Conservation (phyloP, 2,329 filamentous ascomycete genomes). For the Penicillium sp. region DNA sequence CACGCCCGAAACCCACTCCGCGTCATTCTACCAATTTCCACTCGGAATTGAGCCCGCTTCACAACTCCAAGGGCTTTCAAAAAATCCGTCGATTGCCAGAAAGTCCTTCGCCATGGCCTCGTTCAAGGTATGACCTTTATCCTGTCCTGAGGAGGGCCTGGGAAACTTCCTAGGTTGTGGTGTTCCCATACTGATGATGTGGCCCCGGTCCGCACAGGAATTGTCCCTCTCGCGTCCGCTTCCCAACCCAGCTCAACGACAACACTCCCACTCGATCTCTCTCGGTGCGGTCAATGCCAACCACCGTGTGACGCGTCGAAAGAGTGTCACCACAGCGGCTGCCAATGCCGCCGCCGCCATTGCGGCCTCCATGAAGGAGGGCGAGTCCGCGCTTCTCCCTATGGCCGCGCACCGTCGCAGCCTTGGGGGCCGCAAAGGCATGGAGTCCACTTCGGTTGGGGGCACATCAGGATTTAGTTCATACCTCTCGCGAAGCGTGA, state of each 20-base stretch:
- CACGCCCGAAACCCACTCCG: conserved; percentile 5
- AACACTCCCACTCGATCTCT: conserved; percentile 79
- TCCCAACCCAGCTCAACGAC: conserved; percentile 68
- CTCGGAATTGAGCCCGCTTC: conserved; percentile 21
- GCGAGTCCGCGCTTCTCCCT: conserved; percentile 60
- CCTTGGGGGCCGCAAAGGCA: conserved; percentile 48
- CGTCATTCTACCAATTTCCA: conserved; percentile 18
- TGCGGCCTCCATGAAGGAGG: conserved; percentile 69
- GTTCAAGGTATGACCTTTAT: conserved; percentile 35
- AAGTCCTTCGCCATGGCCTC: conserved; percentile 40
- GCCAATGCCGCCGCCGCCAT: conserved; percentile 69
- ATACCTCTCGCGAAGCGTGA: conserved; percentile 43
- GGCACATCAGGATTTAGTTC: conserved; percentile 41
- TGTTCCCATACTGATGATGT: conserved; percentile 24
- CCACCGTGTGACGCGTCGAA: conserved; percentile 86
- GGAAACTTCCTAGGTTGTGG: not conserved
- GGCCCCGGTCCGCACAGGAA: conserved; percentile 30
- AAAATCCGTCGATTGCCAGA: conserved; percentile 28
- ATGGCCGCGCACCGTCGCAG: conserved; percentile 59
- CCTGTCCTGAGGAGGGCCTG: not conserved
- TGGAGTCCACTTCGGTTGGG: conserved; percentile 63
- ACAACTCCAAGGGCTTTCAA: conserved; percentile 25
- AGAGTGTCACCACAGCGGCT: conserved; percentile 82
- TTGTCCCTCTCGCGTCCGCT: conserved; percentile 65
- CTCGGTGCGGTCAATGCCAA: conserved; percentile 73